Conservation (phyloP, 140 eudicot genomes). For the Cichorium intybus region DNA sequence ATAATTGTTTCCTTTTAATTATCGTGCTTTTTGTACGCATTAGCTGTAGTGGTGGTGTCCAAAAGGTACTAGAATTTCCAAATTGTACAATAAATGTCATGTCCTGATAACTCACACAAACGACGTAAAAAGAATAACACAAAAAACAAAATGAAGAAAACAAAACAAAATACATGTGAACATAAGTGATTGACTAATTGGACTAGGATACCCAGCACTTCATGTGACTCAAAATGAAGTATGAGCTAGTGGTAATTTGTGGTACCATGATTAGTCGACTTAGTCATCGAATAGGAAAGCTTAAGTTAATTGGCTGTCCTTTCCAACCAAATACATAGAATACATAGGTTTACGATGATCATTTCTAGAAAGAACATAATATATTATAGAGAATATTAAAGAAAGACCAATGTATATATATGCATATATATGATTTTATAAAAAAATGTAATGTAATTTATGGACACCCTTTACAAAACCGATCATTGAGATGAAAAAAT, state of each 20-base stretch:
- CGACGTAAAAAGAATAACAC: not conserved
- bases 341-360: not conserved
- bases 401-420: no score
- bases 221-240: constrained; percentile 22
- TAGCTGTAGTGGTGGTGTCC: constrained; percentile 17
- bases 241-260: constrained; percentile 10
- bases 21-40: not conserved
- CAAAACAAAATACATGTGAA: not conserved
- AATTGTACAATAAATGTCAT: not conserved
- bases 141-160: not conserved
- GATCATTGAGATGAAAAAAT: not conserved
- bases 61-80: constrained; percentile 16
- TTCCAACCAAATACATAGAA: not conserved
- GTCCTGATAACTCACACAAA: not conserved
- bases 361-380: not conserved
- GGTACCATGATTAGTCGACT: constrained; percentile 16
- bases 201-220: not conserved
- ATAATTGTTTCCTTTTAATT: not conserved
- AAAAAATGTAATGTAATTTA: not conserved
- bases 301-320: not conserved
- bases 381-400: no score
- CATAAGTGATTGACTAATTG: not conserved
- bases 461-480: not conserved
- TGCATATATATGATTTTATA: no score
- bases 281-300: not conserved